Percentiles rank a stretch among this genome's conserved stretches.
phyloP scores from a whole-genome alignment of 129 eudicot genomes.

The Heracleum sosnowskyi region DNA sequence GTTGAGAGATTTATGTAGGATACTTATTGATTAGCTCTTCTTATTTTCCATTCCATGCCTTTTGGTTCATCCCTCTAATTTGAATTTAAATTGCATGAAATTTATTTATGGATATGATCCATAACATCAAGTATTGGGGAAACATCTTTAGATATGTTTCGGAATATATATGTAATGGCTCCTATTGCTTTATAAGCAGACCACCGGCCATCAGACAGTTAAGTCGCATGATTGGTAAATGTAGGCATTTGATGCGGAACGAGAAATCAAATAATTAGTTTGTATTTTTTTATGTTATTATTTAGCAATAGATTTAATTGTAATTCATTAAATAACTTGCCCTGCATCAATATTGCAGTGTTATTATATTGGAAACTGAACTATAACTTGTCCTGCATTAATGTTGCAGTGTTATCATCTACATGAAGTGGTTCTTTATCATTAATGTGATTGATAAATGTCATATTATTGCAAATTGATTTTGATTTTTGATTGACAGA shows the following conservation, averaged over 20 bases:
- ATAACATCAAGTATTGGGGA: background rate
- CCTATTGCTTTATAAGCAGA: background rate
- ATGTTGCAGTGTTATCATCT: background rate
- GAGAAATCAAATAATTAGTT: too few species aligned
- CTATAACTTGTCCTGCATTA: background rate
- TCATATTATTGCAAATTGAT: background rate
- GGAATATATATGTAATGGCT: background rate
- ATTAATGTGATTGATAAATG: background rate
- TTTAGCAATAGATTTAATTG: too few species aligned
- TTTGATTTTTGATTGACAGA: conserved; percentile 34
- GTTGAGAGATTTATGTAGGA: too few species aligned
- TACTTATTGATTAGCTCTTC: too few species aligned
- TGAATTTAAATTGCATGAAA: background rate
- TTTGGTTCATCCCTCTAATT: too few species aligned
- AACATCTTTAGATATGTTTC: background rate
- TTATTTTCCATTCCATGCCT: too few species aligned
- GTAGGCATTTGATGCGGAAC: too few species aligned
- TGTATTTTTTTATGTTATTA: too few species aligned
- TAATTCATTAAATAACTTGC: too few species aligned
- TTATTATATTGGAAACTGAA: background rate
- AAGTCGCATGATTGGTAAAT: too few species aligned
- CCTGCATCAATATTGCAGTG: background rate
- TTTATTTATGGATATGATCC: background rate
- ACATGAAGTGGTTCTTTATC: background rate
- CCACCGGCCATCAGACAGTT: background rate